Evolutionary conservation across 805 yeast species (phyloP), one percentile per base, ranked within the genome.

Genomic region (Candida piceae): DNA sequence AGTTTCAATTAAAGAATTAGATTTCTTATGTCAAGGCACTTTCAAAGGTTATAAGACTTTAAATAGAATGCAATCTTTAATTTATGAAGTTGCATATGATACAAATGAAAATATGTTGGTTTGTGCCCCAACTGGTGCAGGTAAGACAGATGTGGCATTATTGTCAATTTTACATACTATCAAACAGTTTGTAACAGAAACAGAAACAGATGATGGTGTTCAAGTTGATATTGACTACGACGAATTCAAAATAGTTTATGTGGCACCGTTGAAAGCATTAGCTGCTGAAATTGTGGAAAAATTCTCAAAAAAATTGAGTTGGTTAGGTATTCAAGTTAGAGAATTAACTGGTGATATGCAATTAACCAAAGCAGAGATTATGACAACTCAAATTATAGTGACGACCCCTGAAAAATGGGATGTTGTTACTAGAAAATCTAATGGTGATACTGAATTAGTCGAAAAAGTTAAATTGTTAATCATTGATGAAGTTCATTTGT

Each of bases 351-450:
- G 97, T 55, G 97, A 88, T 63, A 89, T 89, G 96, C 96, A 88
- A 54, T 62, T 88, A 36, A 83, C 95, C 0, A 76, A 78, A 45
- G 70, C 81, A 2, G 96, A 88, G 58, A 86, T 88, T 28, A 57
- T 77, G 51, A 74, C 75, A 1, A 89, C 97, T 1, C 96, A 88
- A 56, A 71, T 88, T 28, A 84, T 88, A 45, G 96, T 88, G 3
- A 89, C 96, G 1, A 88, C 97, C 0, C 97, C 97, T 0, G 97
- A 88, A 55, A 88, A 88, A 58, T 88, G 97, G 97, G 97, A 88
- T 63, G 97, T 93, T 2, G 96, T 93, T 2, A 90, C 98, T 0
- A 75, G 97, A 55, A 93, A 93, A 55, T 81, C 89, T 26, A 82
- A 73, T 48, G 97, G 96, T 35, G 97, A 89, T 51, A 77, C 76